These are phyloP conservation scores for Paecilomyces variotii DNA, from an alignment of 2,329 filamentous ascomycete genomes.

Conservation along the genomic window DNA sequence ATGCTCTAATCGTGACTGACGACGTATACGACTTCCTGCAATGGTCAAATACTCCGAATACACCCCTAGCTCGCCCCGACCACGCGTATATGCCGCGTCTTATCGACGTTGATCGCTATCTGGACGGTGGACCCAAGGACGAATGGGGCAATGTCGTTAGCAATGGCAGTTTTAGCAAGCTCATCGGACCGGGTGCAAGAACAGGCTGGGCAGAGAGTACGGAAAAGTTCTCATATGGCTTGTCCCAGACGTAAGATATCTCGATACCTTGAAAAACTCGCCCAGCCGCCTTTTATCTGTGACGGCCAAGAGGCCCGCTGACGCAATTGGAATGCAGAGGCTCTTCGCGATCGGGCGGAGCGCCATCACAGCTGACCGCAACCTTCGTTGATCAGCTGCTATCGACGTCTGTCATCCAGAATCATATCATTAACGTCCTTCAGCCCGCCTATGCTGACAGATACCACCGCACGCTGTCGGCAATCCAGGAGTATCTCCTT, in stretches of 20 bases:
- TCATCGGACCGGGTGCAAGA: conserved; percentile 69
- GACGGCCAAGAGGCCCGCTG: conserved; percentile 10
- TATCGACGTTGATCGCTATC: conserved; percentile 65
- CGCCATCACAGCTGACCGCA: conserved; percentile 52
- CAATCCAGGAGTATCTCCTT: conserved; percentile 52
- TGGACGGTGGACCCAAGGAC: conserved; percentile 53
- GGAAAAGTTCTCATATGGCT: conserved; percentile 49
- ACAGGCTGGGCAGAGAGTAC: conserved; percentile 84
- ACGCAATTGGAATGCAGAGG: conserved; percentile 33
- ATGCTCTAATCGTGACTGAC: conserved; percentile 78
- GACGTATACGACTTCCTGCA: conserved; percentile 93
- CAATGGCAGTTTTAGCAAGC: conserved; percentile 87
- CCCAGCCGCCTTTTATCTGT: conserved; percentile 12
- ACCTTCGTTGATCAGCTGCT: conserved; percentile 50
- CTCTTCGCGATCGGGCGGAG: conserved; percentile 50
- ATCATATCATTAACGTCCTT: conserved; percentile 45
- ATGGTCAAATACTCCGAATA: conserved; percentile 50
- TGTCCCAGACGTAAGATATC: conserved; percentile 50
- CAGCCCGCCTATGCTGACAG: conserved; percentile 49
- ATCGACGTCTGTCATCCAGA: conserved; percentile 43
- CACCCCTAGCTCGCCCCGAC: conserved; percentile 12
- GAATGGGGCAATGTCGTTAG: conserved; percentile 73
- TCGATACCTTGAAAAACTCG: conserved; percentile 6
- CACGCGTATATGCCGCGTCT: conserved; percentile 58
- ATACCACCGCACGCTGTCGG: conserved; percentile 48